A percentile compares a stretch with the other conserved stretches of the same genome.
Conservation (phyloP, 2,329 filamentous ascomycete genomes). For the Colletotrichum theobromicola region DNA sequence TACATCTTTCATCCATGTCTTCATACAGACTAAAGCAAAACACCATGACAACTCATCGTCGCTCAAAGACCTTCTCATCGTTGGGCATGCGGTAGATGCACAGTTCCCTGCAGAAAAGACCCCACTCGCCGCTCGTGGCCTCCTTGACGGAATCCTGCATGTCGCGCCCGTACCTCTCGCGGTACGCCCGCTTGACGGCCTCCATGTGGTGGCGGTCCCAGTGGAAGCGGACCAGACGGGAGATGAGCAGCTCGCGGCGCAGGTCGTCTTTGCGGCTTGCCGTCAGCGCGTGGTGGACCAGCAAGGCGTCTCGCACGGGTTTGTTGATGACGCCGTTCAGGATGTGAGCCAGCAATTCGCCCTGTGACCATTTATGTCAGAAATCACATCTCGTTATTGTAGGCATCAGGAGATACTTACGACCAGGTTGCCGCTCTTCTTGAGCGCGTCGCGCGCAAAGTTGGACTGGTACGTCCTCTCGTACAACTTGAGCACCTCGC, state of each 20-base stretch:
- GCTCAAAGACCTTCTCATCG: conserved; percentile 60
- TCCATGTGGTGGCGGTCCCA: conserved; percentile 89
- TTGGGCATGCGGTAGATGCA: conserved; percentile 67
- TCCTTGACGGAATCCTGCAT: conserved; percentile 81
- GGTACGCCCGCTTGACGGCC: conserved; percentile 80
- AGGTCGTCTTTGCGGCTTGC: conserved; percentile 73
- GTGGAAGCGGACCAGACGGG: conserved; percentile 84
- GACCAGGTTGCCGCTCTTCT: conserved; percentile 89
- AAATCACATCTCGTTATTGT: no score
- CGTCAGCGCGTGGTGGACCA: conserved; percentile 88
- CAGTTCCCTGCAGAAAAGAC: conserved; percentile 75
- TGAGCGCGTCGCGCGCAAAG: conserved; percentile 86
- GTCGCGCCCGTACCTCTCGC: conserved; percentile 74
- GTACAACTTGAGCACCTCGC: conserved; percentile 80
- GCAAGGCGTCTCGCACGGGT: conserved; percentile 88
- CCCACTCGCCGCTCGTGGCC: conserved; percentile 78
- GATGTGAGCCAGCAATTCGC: conserved; percentile 92
- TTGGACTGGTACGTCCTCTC: conserved; percentile 76
- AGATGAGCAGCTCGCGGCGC: conserved; percentile 86
- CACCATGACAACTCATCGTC: conserved; percentile 15
- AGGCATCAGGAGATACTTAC: conserved; percentile 60
- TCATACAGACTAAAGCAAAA: neutral
- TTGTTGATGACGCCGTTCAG: conserved; percentile 97
- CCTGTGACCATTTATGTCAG: conserved; percentile 56
- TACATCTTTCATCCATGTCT: neutral